Evolutionary conservation across 257 asterid species (phyloP).

Genomic region (Avicennia marina): DNA sequence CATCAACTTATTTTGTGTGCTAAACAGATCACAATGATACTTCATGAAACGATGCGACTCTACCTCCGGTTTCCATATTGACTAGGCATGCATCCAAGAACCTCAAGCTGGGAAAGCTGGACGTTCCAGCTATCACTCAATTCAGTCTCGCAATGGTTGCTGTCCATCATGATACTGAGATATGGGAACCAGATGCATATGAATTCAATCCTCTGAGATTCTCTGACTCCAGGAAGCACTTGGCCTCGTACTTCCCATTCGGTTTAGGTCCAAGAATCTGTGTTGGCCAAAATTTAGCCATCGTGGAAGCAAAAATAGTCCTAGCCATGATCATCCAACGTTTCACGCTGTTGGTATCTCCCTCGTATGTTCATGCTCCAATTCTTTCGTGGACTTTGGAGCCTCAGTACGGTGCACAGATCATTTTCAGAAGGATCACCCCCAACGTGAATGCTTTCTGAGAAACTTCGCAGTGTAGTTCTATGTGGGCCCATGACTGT

Average conservation of each 20-base stretch:
- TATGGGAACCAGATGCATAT: constrained; percentile 61
- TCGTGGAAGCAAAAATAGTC: constrained; percentile 51
- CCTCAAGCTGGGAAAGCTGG: constrained; percentile 44
- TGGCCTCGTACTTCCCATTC: constrained; percentile 60
- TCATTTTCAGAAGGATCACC: constrained; percentile 41
- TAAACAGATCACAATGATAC: constrained; percentile 53
- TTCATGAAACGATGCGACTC: constrained; percentile 59
- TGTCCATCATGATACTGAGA: constrained; percentile 50
- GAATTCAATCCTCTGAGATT: constrained; percentile 65
- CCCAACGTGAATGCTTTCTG: too few species aligned
- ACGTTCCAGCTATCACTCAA: constrained; percentile 52
- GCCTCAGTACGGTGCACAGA: constrained; percentile 61
- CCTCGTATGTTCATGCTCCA: constrained; percentile 71
- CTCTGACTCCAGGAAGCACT: constrained; percentile 36
- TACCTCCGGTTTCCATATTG: constrained; percentile 49
- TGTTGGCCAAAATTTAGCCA: constrained; percentile 65
- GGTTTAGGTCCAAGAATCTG: constrained; percentile 62
- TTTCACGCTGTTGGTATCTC: constrained; percentile 48
- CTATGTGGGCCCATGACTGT: too few species aligned
- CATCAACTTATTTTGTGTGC: too few species aligned
- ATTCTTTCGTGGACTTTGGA: constrained; percentile 45
- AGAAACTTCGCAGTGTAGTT: too few species aligned
- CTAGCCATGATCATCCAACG: constrained; percentile 44
- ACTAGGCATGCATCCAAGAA: constrained; percentile 35
- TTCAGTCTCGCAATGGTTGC: constrained; percentile 45